phyloP scores from a whole-genome alignment of 2,329 filamentous ascomycete genomes.

The Penicillium aurantiogriseum region DNA sequence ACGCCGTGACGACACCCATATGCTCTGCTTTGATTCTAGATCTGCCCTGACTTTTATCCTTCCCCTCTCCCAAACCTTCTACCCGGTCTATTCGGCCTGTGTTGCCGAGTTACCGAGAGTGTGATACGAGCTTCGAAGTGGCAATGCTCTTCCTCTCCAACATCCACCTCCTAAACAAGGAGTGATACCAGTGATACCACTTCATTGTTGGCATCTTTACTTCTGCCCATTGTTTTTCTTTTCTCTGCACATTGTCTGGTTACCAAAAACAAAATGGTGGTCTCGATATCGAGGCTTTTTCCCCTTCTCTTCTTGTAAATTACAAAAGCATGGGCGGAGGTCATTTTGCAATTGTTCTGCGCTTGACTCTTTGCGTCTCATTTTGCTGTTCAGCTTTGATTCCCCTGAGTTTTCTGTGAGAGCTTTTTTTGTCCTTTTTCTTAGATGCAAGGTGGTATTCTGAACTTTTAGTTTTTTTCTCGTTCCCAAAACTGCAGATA shows the following conservation, averaged over 20 bases:
- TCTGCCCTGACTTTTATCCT: conserved; percentile 6
- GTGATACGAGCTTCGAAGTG: not conserved
- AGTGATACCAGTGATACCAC: not conserved
- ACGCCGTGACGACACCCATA: conserved; percentile 26
- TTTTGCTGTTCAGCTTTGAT: conserved; percentile 19
- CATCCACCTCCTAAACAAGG: not conserved
- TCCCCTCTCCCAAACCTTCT: not conserved
- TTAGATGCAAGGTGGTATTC: conserved; percentile 21
- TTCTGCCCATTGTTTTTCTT: conserved; percentile 4
- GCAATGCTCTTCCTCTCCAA: not conserved
- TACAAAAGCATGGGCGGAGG: conserved; percentile 38
- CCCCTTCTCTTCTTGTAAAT: conserved; percentile 30
- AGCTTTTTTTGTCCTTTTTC: conserved; percentile 6
- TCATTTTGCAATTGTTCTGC: conserved; percentile 17
- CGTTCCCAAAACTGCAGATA: conserved; percentile 13
- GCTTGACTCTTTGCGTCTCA: conserved; percentile 17
- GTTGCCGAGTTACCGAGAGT: not conserved
- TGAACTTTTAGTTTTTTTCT: conserved; percentile 2
- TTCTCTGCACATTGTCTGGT: conserved; percentile 16
- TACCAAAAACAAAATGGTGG: conserved; percentile 13
- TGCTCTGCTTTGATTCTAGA: conserved; percentile 20
- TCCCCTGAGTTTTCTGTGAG: conserved; percentile 19
- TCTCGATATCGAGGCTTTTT: conserved; percentile 11
- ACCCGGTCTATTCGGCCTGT: not conserved
- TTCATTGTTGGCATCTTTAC: not conserved